Conservation (phyloP, 108 stramenopile species). For the Conticribra weissflogii region DNA sequence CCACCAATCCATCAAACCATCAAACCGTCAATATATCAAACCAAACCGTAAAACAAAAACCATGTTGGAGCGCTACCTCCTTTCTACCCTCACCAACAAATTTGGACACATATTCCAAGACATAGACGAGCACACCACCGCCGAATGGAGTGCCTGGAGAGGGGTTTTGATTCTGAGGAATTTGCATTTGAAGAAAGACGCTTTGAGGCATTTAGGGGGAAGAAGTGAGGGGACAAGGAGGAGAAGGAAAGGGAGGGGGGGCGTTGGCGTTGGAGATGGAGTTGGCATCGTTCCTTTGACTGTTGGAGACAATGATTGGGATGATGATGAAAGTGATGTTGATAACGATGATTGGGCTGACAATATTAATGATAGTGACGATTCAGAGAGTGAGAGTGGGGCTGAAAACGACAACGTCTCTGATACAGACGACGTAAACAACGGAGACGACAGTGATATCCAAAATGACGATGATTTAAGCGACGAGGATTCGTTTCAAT, state of each 20-base stretch:
- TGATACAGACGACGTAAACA: no score
- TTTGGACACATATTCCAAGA: constrained; percentile 72
- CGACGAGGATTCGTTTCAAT: constrained; percentile 27
- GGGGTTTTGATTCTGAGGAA: constrained; percentile 66
- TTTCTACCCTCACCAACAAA: constrained; percentile 57
- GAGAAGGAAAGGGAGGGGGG: no score
- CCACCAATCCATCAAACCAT: no score
- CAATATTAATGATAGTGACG: no score
- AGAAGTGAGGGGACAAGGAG: no score
- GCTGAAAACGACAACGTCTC: no score
- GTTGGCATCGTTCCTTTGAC: neutral
- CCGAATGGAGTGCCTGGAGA: constrained; percentile 70
- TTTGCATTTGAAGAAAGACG: constrained; percentile 54
- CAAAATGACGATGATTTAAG: neutral
- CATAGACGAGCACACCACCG: constrained; percentile 50
- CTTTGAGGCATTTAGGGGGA: constrained; percentile 54
- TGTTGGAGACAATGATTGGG: neutral
- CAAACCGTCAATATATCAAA: neutral
- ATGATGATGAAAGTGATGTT: constrained; percentile 2
- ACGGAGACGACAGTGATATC: neutral
- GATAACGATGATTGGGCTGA: constrained; percentile 16
- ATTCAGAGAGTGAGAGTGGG: no score
- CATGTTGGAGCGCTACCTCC: constrained; percentile 75
- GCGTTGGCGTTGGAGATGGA: neutral
- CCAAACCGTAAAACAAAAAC: neutral